A percentile compares a stretch with the other conserved stretches of the same genome.
Evolutionary conservation across 2,329 filamentous ascomycete genomes (phyloP).

Genomic region (Beauveria bassiana): DNA sequence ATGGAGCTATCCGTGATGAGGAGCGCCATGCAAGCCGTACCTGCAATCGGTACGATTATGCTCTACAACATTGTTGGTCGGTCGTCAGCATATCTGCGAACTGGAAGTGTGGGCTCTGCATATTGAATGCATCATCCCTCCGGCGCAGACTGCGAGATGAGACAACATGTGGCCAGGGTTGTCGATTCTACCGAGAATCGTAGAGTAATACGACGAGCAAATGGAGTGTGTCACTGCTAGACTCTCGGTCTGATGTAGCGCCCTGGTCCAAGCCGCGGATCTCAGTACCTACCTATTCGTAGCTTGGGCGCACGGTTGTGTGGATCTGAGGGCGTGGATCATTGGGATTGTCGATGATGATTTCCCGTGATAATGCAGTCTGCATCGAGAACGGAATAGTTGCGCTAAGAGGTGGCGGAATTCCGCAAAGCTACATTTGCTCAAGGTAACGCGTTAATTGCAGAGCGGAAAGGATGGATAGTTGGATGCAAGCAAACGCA

Average conservation of each 20-base stretch:
- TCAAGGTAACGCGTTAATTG: too few relatives aligned
- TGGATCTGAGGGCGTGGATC: background rate
- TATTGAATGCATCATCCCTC: background rate
- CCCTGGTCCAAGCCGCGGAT: background rate
- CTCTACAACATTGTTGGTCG: slow-evolving; percentile 3
- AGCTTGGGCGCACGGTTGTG: background rate
- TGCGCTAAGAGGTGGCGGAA: background rate
- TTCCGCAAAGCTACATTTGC: background rate
- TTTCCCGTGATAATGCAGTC: background rate
- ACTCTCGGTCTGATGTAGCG: background rate
- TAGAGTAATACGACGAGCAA: too few relatives aligned
- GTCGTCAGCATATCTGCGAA: background rate
- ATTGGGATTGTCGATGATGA: background rate
- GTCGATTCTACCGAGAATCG: background rate
- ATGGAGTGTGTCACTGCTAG: background rate
- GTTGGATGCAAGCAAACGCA: background rate
- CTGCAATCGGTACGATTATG: background rate
- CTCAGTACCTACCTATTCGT: background rate
- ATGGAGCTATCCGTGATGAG: background rate
- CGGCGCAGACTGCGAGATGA: background rate
- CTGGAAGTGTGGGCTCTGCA: background rate
- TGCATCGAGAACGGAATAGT: background rate
- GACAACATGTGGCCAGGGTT: background rate
- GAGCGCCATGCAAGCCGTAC: background rate
- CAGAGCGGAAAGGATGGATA: background rate